Percentiles rank a stretch among this genome's conserved stretches.
Evolutionary conservation across 2,329 filamentous ascomycete species (phyloP).

Genomic region (Truncatella angustata): DNA sequence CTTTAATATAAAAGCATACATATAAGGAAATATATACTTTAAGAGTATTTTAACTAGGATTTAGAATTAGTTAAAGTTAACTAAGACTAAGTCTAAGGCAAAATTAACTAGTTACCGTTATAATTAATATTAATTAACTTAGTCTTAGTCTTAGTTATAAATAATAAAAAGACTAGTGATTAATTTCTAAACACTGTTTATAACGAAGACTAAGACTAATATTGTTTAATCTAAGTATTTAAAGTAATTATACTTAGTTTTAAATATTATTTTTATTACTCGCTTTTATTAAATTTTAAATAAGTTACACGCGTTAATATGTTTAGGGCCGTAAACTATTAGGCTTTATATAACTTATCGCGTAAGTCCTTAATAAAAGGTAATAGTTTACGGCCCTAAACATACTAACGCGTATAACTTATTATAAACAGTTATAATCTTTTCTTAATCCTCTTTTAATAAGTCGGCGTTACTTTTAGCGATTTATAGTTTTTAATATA

Average conservation of each 20-base stretch:
- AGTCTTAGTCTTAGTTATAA: not conserved
- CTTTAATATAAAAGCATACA: too few relatives aligned
- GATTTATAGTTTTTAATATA: too few relatives aligned
- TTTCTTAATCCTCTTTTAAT: not conserved
- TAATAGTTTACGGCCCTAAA: too few relatives aligned
- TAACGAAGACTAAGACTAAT: not conserved
- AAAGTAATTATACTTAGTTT: not conserved
- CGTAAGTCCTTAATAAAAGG: too few relatives aligned
- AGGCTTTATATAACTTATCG: too few relatives aligned
- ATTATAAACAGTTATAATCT: slow-evolving; percentile 1
- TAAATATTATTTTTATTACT: slow-evolving; percentile 6
- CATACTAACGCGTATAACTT: too few relatives aligned
- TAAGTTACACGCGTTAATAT: not conserved
- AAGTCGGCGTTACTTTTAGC: not conserved
- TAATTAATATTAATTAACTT: not conserved
- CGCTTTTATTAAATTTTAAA: not conserved
- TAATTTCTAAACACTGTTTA: not conserved
- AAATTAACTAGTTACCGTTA: too few relatives aligned
- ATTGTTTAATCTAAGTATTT: not conserved
- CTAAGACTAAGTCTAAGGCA: too few relatives aligned
- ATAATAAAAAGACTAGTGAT: not conserved
- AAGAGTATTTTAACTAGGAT: too few relatives aligned
- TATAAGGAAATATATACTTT: too few relatives aligned
- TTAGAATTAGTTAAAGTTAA: too few relatives aligned
- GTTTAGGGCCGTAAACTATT: too few relatives aligned